A percentile compares a stretch with the other conserved stretches of the same genome.
Conservation (phyloP, 768 basidiomycete genomes). For the Clitopilus passeckerianus region DNA sequence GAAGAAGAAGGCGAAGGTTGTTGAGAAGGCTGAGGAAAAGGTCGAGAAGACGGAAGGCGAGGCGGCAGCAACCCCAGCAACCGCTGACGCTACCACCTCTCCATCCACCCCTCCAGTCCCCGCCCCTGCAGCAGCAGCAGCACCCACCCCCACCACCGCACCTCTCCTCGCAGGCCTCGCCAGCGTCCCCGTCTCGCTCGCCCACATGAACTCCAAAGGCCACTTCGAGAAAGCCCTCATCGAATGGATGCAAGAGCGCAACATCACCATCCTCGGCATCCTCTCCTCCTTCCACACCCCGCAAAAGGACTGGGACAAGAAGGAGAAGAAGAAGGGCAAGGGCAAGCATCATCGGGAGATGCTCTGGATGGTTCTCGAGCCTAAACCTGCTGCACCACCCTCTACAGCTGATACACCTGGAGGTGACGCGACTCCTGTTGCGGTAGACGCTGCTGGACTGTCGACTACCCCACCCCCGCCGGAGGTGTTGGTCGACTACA, state of each 20-base stretch:
- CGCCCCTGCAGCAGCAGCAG: neutral
- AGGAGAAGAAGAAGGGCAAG: constrained; percentile 22
- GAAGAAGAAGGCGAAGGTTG: neutral
- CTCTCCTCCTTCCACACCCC: constrained; percentile 63
- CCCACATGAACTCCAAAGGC: neutral
- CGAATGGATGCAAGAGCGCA: constrained; percentile 63
- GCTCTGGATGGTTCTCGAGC: constrained; percentile 56
- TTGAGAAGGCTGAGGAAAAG: neutral
- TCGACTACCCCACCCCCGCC: constrained; percentile 7
- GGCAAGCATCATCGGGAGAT: constrained; percentile 65
- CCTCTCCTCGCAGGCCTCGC: neutral
- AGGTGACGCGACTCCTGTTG: neutral
- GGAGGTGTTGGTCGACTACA: constrained; percentile 21
- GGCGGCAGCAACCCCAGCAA: neutral
- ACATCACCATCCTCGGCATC: constrained; percentile 68
- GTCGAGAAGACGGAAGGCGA: neutral
- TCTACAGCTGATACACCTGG: neutral
- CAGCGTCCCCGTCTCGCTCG: neutral
- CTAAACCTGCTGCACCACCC: neutral
- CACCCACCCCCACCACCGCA: neutral
- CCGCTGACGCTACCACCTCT: neutral
- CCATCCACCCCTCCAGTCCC: neutral
- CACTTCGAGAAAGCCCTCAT: constrained; percentile 29
- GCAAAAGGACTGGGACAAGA: constrained; percentile 11
- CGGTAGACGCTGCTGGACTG: constrained; percentile 5